Evolutionary conservation across 148 eudicot species (phyloP), one percentile per base, ranked within the genome.

Genomic region (Linanthus parryae): DNA sequence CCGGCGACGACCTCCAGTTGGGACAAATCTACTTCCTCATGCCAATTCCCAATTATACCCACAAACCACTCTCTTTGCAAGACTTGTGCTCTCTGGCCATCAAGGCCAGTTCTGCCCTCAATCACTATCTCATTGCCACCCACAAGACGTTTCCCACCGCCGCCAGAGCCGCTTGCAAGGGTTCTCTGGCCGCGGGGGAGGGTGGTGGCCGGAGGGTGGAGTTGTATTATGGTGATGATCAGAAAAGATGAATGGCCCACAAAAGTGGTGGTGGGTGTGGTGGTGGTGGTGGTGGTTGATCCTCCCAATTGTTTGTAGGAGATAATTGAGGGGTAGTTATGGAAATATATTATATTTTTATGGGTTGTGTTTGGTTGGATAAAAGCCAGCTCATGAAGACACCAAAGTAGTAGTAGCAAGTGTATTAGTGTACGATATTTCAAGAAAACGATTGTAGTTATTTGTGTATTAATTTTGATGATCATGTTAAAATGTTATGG

Each of bases 1-100:
- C 41, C 0, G 68, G 76, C 15, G 71, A 76, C 20, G 62, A 64
- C 9, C 73, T 82, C 14, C 74, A 76, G 33, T 52, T 71, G 2
- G 85, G 82, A 15, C 80, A 82, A 55, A 68, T 82, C 13, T 82
- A 82, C 54, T 82, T 82, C 37, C 44, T 79, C 0, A 34, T 82
- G 54, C 89, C 89, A 55, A 29, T 61, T 12, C 73, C 80, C 25
- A 70, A 65, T 9, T 48, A n/a, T n/a, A n/a, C 56, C 3, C 62
- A 64, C 15, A 44, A 47, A 30, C 68, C 68, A 11, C 53, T 82
- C 16, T 46, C 82, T 22, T 53, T 82, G 43, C 75, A 70, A 35
- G 80, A 82, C 44, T 41, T 82, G 25, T 75, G 85, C 58, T 63
- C 52, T 31, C 55, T 79, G 18, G 82, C 82, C 35, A 59, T 73